A percentile compares a stretch with the other conserved stretches of the same genome.
These are phyloP conservation scores for Ceratocystis destructans DNA, from an alignment of 2,329 filamentous ascomycete species.

Conservation along the genomic window DNA sequence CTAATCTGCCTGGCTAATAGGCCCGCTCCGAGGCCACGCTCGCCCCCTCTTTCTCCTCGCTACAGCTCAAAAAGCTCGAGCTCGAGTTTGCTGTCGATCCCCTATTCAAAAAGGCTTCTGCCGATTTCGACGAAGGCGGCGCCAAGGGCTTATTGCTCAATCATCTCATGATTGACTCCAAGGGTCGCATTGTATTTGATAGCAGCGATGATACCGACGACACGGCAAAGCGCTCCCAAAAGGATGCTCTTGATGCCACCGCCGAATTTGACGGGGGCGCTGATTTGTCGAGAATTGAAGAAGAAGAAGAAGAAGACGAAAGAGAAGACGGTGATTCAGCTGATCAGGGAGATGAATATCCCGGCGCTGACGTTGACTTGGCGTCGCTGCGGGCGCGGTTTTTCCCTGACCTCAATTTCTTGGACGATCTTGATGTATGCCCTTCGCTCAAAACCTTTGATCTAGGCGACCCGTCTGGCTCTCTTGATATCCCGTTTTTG, in stretches of 20 bases:
- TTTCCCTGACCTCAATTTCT: slow-evolving; percentile 62
- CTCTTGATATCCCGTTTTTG: slow-evolving; percentile 81
- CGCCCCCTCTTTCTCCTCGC: slow-evolving; percentile 69
- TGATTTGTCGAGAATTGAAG: slow-evolving; percentile 11
- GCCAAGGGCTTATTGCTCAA: slow-evolving; percentile 91
- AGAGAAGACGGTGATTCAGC: slow-evolving; percentile 31
- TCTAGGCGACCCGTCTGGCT: slow-evolving; percentile 70
- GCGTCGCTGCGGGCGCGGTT: slow-evolving; percentile 61
- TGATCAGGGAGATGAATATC: slow-evolving; percentile 31
- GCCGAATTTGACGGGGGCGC: neutral
- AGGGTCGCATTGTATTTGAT: slow-evolving; percentile 92
- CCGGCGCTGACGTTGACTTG: slow-evolving; percentile 59
- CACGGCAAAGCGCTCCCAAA: slow-evolving; percentile 25
- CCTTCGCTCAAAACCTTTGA: slow-evolving; percentile 91
- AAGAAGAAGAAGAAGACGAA: slow-evolving; percentile 30
- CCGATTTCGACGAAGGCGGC: slow-evolving; percentile 95
- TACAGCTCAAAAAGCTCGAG: slow-evolving; percentile 95
- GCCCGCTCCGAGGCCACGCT: slow-evolving; percentile 85
- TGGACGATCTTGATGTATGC: slow-evolving; percentile 85
- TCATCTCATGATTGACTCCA: slow-evolving; percentile 85
- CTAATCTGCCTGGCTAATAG: slow-evolving; percentile 26
- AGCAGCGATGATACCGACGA: slow-evolving; percentile 76
- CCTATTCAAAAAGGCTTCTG: slow-evolving; percentile 97
- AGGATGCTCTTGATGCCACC: slow-evolving; percentile 23
- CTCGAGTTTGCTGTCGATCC: slow-evolving; percentile 93